Evolutionary conservation across 306 rosid genomes (phyloP).

Genomic region (Cicer arietinum): DNA sequence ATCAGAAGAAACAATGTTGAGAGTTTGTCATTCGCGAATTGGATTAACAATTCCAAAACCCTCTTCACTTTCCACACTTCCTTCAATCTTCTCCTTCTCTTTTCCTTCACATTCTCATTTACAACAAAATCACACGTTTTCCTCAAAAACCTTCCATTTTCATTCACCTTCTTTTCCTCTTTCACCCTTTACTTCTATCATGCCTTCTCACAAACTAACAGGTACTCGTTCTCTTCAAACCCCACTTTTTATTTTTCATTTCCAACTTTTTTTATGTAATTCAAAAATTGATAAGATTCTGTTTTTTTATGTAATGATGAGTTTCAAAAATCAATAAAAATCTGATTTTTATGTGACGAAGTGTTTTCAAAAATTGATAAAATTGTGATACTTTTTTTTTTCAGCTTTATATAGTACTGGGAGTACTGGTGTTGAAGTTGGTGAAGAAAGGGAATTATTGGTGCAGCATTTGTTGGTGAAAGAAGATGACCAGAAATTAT

Average conservation of each 20-base stretch:
- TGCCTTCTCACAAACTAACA: constrained; percentile 36
- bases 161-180: constrained; percentile 39
- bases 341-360: background rate
- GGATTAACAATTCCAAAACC: constrained; percentile 38
- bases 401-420: constrained; percentile 72
- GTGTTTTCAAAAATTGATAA: background rate
- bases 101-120: background rate
- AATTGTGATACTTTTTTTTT: constrained; percentile 24
- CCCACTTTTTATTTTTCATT: constrained; percentile 21
- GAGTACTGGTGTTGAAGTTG: constrained; percentile 54
- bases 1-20: constrained; percentile 49
- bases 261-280: background rate
- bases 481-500: constrained; percentile 74
- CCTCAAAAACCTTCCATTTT: constrained; percentile 44
- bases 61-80: constrained; percentile 36
- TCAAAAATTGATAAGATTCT: constrained; percentile 10
- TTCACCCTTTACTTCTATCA: constrained; percentile 35
- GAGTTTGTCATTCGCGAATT: constrained; percentile 52
- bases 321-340: too few relatives aligned
- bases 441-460: constrained; percentile 66
- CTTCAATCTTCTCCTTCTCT: constrained; percentile 24
- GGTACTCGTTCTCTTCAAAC: constrained; percentile 43
- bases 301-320: background rate
- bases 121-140: background rate
- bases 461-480: constrained; percentile 92